Evolutionary conservation across 495 filamentous ascomycete genomes (phyloP).

Genomic region (Penicillium angulare): DNA sequence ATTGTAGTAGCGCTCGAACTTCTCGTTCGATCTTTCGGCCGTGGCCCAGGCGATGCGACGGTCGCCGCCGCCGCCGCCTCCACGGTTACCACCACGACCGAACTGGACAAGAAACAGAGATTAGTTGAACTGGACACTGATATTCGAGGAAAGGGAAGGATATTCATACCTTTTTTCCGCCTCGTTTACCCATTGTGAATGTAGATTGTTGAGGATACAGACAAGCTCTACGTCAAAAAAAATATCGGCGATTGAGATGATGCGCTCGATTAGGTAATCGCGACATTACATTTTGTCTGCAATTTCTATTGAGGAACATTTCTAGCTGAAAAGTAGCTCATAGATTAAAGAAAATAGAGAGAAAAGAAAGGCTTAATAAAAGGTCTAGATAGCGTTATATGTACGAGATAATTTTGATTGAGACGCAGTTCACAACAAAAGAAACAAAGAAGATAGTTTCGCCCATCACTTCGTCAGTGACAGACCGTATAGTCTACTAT

Average conservation of each 20-base stretch:
- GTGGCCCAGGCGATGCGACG: constrained; percentile 39
- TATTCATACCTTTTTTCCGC: constrained; percentile 34
- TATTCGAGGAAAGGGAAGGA: neutral
- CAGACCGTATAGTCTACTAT: constrained; percentile 37
- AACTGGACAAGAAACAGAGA: constrained; percentile 21
- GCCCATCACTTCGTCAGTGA: constrained; percentile 17
- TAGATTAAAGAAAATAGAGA: no score
- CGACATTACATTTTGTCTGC: no score
- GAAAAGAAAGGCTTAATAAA: no score
- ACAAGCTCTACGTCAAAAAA: constrained; percentile 19
- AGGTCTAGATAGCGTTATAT: neutral
- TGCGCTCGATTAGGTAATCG: constrained; percentile 12
- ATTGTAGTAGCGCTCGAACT: constrained; percentile 83
- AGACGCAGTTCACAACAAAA: constrained; percentile 10
- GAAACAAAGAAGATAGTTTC: constrained; percentile 31
- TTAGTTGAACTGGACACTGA: constrained; percentile 10
- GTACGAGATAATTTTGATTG: constrained; percentile 10
- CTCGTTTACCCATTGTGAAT: constrained; percentile 39
- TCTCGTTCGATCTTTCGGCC: constrained; percentile 69
- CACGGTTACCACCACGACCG: constrained; percentile 31
- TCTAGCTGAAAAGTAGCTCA: no score
- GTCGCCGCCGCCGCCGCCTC: constrained; percentile 31
- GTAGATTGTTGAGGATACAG: constrained; percentile 8
- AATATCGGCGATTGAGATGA: constrained; percentile 4
- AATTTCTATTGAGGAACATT: no score